Evolutionary conservation across 495 filamentous ascomycete genomes (phyloP).

Genomic region (Penicillium nucicola): DNA sequence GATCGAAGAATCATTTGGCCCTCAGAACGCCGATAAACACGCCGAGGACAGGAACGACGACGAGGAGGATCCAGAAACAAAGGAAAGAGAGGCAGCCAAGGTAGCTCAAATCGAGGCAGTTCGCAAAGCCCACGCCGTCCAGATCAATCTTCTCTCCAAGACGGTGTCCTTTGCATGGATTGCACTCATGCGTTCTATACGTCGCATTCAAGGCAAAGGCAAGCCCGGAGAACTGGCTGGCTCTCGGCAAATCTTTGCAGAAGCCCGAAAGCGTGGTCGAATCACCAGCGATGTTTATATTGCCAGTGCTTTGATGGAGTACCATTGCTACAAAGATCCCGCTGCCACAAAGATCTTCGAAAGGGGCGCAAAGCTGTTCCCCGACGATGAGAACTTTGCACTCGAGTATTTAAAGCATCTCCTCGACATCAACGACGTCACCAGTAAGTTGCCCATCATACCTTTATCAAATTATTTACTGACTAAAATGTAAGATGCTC

Average conservation of each 20-base stretch:
- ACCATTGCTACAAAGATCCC: conserved; percentile 90
- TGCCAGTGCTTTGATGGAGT: conserved; percentile 86
- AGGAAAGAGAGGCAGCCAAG: conserved; percentile 52
- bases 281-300: conserved; percentile 93
- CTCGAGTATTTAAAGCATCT: conserved; percentile 94
- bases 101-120: conserved; percentile 67
- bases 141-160: conserved; percentile 68
- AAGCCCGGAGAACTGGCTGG: conserved; percentile 67
- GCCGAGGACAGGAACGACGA: conserved; percentile 56
- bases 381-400: conserved; percentile 85
- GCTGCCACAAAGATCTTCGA: conserved; percentile 94
- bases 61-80: conserved; percentile 58
- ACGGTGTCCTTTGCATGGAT: conserved; percentile 92
- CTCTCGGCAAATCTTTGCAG: conserved; percentile 78
- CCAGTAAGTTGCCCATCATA: conserved; percentile 60
- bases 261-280: conserved; percentile 79
- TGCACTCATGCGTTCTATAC: conserved; percentile 86
- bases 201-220: conserved; percentile 91
- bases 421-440: conserved; percentile 84
- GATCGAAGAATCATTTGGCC: conserved; percentile 58
- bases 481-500: conserved; percentile 64
- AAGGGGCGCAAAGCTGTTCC: conserved; percentile 85
- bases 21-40: conserved; percentile 38
- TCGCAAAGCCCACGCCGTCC: conserved; percentile 63
- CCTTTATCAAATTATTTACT: conserved; percentile 3